These are phyloP conservation scores for Pseudoscleropodium purum DNA, from an alignment of 225 moss, liverwort and hornwort genomes.

Conservation along the genomic window DNA sequence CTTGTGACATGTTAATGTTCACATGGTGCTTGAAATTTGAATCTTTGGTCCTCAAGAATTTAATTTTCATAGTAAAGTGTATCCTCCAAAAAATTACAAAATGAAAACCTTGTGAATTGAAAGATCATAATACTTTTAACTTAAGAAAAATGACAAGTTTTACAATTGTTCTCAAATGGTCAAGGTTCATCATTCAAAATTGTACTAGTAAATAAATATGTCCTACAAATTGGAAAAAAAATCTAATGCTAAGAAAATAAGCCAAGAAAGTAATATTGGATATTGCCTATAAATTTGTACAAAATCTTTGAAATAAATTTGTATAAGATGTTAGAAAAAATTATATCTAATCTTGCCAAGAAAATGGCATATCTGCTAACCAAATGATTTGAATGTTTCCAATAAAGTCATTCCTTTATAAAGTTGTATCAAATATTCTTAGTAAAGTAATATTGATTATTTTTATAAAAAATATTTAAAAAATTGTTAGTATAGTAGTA, in stretches of 20 bases:
- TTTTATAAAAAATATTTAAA: not conserved
- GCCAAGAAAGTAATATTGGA: not conserved
- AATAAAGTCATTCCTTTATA: not conserved
- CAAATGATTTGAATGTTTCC: not conserved
- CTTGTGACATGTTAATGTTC: not conserved
- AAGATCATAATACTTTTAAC: not conserved
- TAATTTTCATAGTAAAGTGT: not conserved
- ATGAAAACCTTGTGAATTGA: fast-evolving
- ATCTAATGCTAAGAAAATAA: not conserved
- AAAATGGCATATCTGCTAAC: fast-evolving
- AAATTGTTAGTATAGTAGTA: fast-evolving
- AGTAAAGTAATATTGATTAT: not conserved
- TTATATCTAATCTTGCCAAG: not conserved
- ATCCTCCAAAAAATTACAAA: not conserved
- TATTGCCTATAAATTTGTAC: not conserved
- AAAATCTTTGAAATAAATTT: not conserved
- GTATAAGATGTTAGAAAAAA: too few species aligned
- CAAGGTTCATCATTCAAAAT: not conserved
- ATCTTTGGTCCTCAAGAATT: fast-evolving
- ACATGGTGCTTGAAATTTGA: not conserved
- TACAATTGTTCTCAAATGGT: not conserved
- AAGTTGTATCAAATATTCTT: not conserved
- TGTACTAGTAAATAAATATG: not conserved
- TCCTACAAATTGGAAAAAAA: not conserved
- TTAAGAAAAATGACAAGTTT: not conserved